These are phyloP conservation scores for Citrus medica DNA, from an alignment of 345 rosid genomes.

Conservation along the genomic window DNA sequence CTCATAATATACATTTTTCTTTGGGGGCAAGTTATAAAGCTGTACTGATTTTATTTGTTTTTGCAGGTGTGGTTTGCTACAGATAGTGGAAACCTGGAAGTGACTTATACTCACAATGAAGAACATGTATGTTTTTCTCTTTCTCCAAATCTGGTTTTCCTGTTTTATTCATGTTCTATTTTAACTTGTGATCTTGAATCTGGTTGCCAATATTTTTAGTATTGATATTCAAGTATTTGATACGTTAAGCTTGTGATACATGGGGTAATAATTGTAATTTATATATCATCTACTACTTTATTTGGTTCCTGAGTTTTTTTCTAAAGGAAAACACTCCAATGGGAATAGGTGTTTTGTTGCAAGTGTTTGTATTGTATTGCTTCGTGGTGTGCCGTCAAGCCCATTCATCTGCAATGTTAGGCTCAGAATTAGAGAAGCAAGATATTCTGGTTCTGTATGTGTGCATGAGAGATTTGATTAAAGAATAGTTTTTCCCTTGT, in stretches of 20 bases:
- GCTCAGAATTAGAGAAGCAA: not conserved
- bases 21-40: not conserved
- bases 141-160: constrained; percentile 1
- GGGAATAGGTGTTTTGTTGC: not conserved
- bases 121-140: constrained; percentile 60
- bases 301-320: not conserved
- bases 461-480: not conserved
- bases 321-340: not conserved
- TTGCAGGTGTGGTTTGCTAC: constrained; percentile 86
- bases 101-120: constrained; percentile 81
- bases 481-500: not conserved
- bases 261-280: not conserved
- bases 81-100: constrained; percentile 93
- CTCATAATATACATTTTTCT: not conserved
- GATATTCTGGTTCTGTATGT: not conserved
- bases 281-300: not conserved
- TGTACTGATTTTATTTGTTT: constrained; percentile 4
- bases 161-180: not conserved
- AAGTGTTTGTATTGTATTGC: not conserved
- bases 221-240: not conserved
- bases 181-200: not conserved
- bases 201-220: not conserved
- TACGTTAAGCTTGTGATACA: not conserved
- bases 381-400: not conserved
- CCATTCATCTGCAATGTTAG: not conserved